phyloP scores from a whole-genome alignment of 495 filamentous ascomycete genomes.

The Cercophora scortea region DNA sequence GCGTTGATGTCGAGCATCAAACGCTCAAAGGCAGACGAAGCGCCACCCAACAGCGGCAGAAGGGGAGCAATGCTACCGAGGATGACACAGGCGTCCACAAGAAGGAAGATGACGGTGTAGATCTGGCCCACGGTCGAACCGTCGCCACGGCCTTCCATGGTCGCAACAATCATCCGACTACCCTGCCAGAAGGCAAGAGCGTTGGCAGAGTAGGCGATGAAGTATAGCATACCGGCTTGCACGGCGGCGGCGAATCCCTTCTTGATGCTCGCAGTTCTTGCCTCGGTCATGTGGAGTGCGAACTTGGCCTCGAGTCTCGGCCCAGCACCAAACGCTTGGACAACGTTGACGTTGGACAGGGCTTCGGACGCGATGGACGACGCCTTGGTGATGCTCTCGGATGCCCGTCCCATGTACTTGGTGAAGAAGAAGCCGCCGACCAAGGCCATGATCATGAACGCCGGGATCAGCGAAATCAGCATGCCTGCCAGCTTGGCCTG shows the following conservation, averaged over 20 bases:
- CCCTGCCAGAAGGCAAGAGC: constrained; percentile 93
- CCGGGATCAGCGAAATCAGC: constrained; percentile 52
- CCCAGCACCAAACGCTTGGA: constrained; percentile 80
- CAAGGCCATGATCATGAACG: constrained; percentile 55
- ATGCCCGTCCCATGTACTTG: constrained; percentile 45
- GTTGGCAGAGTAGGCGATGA: constrained; percentile 77
- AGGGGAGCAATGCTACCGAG: constrained; percentile 81
- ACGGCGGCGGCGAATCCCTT: constrained; percentile 56
- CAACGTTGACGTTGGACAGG: constrained; percentile 78
- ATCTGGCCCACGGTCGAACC: constrained; percentile 13
- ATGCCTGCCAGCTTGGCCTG: constrained; percentile 43
- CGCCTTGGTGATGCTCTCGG: constrained; percentile 39
- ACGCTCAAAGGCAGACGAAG: constrained; percentile 73
- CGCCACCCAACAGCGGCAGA: constrained; percentile 61
- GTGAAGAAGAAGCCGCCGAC: constrained; percentile 50
- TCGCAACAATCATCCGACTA: constrained; percentile 61
- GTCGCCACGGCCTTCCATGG: constrained; percentile 35
- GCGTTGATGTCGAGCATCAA: constrained; percentile 86
- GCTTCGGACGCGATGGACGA: constrained; percentile 79
- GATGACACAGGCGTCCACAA: constrained; percentile 40
- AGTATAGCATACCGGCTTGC: constrained; percentile 73
- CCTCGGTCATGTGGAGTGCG: constrained; percentile 56
- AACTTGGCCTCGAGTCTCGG: constrained; percentile 75
- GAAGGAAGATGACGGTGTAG: constrained; percentile 22
- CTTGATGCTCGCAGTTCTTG: constrained; percentile 66